Base-by-base conservation (phyloP, 805 yeast genomes). In the Torulaspora maleeae region DNA sequence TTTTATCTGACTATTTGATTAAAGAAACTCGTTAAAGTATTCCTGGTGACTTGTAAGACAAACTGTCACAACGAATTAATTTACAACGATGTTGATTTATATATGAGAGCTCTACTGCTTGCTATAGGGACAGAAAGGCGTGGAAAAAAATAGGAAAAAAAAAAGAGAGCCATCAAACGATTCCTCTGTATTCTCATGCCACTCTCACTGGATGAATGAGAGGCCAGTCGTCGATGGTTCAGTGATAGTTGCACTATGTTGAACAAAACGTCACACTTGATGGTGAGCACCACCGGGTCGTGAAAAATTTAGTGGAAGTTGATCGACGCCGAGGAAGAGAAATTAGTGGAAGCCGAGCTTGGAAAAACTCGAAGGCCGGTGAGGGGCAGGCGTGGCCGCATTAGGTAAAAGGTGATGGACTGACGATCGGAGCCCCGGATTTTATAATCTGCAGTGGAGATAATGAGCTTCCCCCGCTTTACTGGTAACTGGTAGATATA, bases 1-100 rank as follows among this genome's bases (percentile, higher is more conserved):
- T 79, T 44, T 11, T 44, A 24, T n/a, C 16, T 38, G 13, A 20
- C 15, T 32, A 39, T 39, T 24, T 11, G 29, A 16, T 39, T 22
- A 22, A 39, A 39, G 37, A 39, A 39, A 39, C 43, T 30, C 20
- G 22, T 27, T 22, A 19, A 22, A 39, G 43, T 39, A 32, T 39
- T 32, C 43, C 27, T 39, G 43, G 30, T 13, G 43, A 24, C 17
- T 28, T 29, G 10, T 4, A 10, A 27, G 9, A 12, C 8, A 27
- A 17, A 8, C 3, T 13, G n/a, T 10, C 11, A 20, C 38, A 24
- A 27, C 22, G n/a, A 8, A 27, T 7, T 8, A 16, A 9, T 27
- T 17, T 10, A 37, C 11, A 16, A 19, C 15, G 2, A 32, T 15
- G 27, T 19, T 35, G 38, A 22, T 19, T 35, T 35, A 35, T 35